Evolutionary conservation across 805 yeast genomes (phyloP).

Genomic region (Metschnikowia lunata): DNA sequence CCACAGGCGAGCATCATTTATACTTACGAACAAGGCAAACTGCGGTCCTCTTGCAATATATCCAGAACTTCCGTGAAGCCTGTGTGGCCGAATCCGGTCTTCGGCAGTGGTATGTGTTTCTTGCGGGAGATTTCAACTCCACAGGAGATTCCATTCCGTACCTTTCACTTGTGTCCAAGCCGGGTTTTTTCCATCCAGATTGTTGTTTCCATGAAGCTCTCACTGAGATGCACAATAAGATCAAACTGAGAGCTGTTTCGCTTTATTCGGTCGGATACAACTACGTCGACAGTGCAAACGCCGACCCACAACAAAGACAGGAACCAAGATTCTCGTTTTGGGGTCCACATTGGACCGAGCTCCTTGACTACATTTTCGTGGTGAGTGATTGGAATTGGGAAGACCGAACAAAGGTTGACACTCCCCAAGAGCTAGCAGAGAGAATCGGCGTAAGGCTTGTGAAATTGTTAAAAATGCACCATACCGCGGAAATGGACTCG

Average conservation of each 20-base stretch:
- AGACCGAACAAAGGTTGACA: neutral
- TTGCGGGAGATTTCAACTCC: slow-evolving; percentile 5
- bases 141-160: neutral
- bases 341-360: slow-evolving; percentile 1
- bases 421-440: slow-evolving; percentile 33
- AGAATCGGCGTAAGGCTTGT: slow-evolving; percentile 43
- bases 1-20: neutral
- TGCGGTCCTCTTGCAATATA: neutral
- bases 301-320: slow-evolving; percentile 29
- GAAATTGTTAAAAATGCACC: slow-evolving; percentile 63
- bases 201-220: neutral
- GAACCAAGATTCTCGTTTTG: slow-evolving; percentile 3
- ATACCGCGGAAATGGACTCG: neutral
- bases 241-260: slow-evolving; percentile 1
- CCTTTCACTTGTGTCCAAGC: slow-evolving; percentile 2
- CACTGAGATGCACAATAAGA: neutral
- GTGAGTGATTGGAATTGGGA: slow-evolving; percentile 1
- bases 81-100: neutral
- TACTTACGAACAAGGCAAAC: neutral
- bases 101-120: neutral
- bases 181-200: slow-evolving; percentile 7
- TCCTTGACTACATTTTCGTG: slow-evolving; percentile 4
- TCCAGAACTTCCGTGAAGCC: neutral
- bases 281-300: neutral
- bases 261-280: slow-evolving; percentile 3